A percentile compares a stretch with the other conserved stretches of the same genome.
These are phyloP conservation scores for Aspergillus saccharolyticus DNA, from an alignment of 495 filamentous ascomycete genomes.

Conservation along the genomic window DNA sequence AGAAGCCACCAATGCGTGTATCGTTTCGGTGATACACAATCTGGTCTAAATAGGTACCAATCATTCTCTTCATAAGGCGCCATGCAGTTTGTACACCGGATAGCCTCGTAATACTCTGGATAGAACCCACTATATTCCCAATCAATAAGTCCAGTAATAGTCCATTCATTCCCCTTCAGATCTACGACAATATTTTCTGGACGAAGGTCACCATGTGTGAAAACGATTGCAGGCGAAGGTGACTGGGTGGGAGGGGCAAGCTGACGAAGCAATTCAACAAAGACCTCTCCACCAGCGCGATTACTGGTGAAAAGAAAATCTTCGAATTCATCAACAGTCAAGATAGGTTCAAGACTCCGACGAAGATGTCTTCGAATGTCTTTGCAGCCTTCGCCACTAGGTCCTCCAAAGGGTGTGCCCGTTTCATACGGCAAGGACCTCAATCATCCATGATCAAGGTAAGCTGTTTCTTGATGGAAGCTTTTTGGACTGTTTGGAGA, in stretches of 20 bases:
- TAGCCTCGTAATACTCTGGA: conserved; percentile 43
- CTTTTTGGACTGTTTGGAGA: conserved; percentile 9
- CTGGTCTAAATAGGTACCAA: conserved; percentile 26
- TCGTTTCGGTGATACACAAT: conserved; percentile 20
- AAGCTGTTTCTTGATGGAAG: conserved; percentile 8
- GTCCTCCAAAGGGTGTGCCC: conserved; percentile 18
- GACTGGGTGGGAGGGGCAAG: conserved; percentile 11
- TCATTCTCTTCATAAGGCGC: conserved; percentile 19
- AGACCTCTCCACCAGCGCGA: conserved; percentile 15
- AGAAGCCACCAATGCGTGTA: conserved; percentile 21
- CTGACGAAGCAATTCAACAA: conserved; percentile 22
- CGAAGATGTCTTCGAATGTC: conserved; percentile 21
- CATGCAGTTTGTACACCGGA: conserved; percentile 21
- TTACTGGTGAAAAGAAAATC: conserved; percentile 29
- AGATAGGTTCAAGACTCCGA: conserved; percentile 17
- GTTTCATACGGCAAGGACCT: conserved; percentile 16
- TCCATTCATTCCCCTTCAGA: conserved; percentile 24
- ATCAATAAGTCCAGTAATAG: conserved; percentile 43
- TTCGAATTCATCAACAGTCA: conserved; percentile 24
- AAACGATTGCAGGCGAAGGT: conserved; percentile 16
- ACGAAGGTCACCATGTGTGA: conserved; percentile 45
- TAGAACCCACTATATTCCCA: conserved; percentile 50
- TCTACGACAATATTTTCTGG: conserved; percentile 42
- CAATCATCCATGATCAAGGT: conserved; percentile 13
- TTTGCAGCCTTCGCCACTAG: conserved; percentile 25